Base-by-base conservation (phyloP, 192 early-diverging fungal species). In the Entomortierella beljakovae region DNA sequence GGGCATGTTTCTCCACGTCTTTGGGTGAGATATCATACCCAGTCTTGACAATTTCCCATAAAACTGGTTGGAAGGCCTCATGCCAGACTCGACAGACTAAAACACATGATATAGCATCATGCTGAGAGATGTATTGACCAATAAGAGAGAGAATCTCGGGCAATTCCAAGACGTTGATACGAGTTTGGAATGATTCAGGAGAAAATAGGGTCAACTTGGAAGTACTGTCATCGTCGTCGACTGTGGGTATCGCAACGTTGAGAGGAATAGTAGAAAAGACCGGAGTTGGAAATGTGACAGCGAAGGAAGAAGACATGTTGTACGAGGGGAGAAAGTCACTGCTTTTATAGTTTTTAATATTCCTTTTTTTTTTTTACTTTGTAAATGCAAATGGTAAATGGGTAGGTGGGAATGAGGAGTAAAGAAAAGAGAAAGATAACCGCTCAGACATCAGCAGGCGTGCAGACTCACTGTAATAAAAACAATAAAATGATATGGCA, bases 11-110 rank as follows among this genome's bases (percentile, higher is more conserved):
- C 15, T 59, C 46, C 23, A 74, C 35, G 6, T 38, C 58, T 32
- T 74, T 35, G 18, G 61, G 50, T 5, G 49, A 51, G 50, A 66
- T 74, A 9, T 46, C 52, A 32, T 66, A 66, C 18, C 63, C 48
- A 0, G 71, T 74, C 46, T 74, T 64, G 34, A 74, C 38, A 22
- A 66, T 62, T n/a, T 50, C 63, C 71, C 71, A 74, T 38, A 74
- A 33, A 9, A 74, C 37, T 0, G 71, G 63, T 11, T 55, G 37
- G 50, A 74, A 66, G 6, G 61, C 63, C 0, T 52, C 48, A 46
- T 55, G 64, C 71, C 71, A 74, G 1, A 40, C 13, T 22, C 51
- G 64, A 25, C 37, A 66, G 63, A 74, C 71, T 8, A 64, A 55
- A 2, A 66, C 56, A 23, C 71, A 74, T 16, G 49, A 13, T 26